Base-by-base conservation (phyloP, 2,329 filamentous ascomycete genomes). In the Lomentospora prolificans region DNA sequence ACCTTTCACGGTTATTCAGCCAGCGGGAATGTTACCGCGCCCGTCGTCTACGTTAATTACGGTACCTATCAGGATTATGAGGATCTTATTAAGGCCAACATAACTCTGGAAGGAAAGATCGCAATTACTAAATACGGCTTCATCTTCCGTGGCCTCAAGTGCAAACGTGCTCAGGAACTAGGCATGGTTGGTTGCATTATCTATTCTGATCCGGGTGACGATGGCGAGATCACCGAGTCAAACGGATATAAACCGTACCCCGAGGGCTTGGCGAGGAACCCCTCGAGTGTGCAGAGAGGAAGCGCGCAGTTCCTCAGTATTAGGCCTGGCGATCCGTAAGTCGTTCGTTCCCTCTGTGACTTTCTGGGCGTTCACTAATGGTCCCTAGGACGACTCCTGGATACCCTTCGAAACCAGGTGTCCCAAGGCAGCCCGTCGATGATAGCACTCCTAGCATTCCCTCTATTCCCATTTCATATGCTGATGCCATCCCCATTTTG, bases 1-100 rank as follows among this genome's bases (percentile, higher is more conserved):
- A 92, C 87, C 0, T 97, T 97, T 73, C 92, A 97, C 66, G 94
- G 92, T 55, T 97, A 96, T 69, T 95, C 90, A 3, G 90, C 90
- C 3, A 91, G 78, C 58, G 92, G 92, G 27, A 95, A 97, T 67
- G 92, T 95, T 51, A 96, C 92, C 0, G 90, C 83, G 2, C 81
- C 83, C 12, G 94, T 89, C 61, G 88, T 96, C 30, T 97, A 86
- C 65, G 90, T 89, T 67, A 96, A 96, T 70, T 95, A 94, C 64
- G 92, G 91, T 54, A 94, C 88, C 0, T 95, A 85, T 65, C 73
- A 79, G 60, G 92, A 97, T 66, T 97, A 85, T 61, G 86, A 94
- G 62, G 90, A 95, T 60, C 77, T 97, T 12, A 65, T 86, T 46
- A 78, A 82, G 39, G 86, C 88, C 36, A 89, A 90, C 61, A 71